Percentiles rank a stretch among this genome's conserved stretches.
phyloP scores from a whole-genome alignment of 495 filamentous ascomycete species.

The Daldinia loculata region DNA sequence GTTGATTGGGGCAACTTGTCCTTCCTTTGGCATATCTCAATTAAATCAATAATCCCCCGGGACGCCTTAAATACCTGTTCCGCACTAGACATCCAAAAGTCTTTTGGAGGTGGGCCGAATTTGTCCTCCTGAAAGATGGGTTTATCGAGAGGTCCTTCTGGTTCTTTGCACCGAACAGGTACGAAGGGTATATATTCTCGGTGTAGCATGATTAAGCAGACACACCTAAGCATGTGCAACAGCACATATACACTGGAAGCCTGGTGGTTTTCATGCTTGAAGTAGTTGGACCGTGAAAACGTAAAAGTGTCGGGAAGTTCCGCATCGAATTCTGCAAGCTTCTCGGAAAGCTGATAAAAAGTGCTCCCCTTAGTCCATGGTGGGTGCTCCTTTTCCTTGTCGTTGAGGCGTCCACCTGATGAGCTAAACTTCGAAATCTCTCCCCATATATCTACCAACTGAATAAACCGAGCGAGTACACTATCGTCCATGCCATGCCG shows the following conservation, averaged over 20 bases:
- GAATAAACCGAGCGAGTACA: constrained; percentile 77
- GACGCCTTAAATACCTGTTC: constrained; percentile 77
- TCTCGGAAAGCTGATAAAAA: constrained; percentile 66
- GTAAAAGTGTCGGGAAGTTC: constrained; percentile 73
- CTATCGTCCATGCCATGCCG: constrained; percentile 72
- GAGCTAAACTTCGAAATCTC: constrained; percentile 79
- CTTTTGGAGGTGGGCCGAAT: constrained; percentile 55
- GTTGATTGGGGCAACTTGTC: constrained; percentile 83
- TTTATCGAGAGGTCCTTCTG: constrained; percentile 76
- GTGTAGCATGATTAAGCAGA: constrained; percentile 82
- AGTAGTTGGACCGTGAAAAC: constrained; percentile 78
- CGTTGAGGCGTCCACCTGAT: constrained; percentile 70
- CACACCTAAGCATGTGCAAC: constrained; percentile 78
- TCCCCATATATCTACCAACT: constrained; percentile 81
- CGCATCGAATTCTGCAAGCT: constrained; percentile 71
- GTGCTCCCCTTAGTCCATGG: constrained; percentile 72
- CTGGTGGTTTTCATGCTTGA: constrained; percentile 79
- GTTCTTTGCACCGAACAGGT: constrained; percentile 72
- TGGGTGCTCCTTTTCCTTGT: constrained; percentile 59
- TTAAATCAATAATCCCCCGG: constrained; percentile 77
- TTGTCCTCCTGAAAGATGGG: constrained; percentile 69
- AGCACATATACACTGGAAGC: constrained; percentile 78
- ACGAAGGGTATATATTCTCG: constrained; percentile 86
- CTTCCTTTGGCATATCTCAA: constrained; percentile 69
- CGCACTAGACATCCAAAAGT: constrained; percentile 80